These are phyloP conservation scores for Lachancea cidri DNA, from an alignment of 805 yeast genomes.

Conservation along the genomic window DNA sequence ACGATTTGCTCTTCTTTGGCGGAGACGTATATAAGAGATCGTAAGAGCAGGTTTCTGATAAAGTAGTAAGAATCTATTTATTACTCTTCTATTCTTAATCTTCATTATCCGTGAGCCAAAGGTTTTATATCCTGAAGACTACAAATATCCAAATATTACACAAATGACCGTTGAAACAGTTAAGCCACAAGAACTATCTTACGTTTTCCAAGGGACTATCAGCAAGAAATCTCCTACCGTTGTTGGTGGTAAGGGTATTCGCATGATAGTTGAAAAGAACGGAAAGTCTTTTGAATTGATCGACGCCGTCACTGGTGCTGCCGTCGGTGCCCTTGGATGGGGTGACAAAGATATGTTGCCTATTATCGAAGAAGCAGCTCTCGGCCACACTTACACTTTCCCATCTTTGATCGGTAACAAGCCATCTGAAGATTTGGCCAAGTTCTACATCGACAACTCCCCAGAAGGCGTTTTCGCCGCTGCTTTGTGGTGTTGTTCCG, in stretches of 20 bases:
- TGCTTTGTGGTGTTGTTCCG: slow-evolving; percentile 51
- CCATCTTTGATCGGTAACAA: slow-evolving; percentile 32
- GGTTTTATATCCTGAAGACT: no score
- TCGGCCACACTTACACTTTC: slow-evolving; percentile 36
- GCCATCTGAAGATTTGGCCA: slow-evolving; percentile 40
- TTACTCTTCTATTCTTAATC: no score
- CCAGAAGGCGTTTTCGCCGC: slow-evolving; percentile 37
- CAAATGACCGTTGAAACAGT: slow-evolving; percentile 7
- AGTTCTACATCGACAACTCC: slow-evolving; percentile 37
- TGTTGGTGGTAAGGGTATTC: slow-evolving; percentile 40
- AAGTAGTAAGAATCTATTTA: not conserved
- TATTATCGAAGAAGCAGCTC: slow-evolving; percentile 37
- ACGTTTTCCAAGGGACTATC: slow-evolving; percentile 42
- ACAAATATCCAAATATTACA: not conserved
- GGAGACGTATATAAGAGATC: not conserved
- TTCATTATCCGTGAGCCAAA: no score
- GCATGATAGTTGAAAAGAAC: slow-evolving; percentile 38
- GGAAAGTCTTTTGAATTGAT: slow-evolving; percentile 35
- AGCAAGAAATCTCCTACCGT: slow-evolving; percentile 36
- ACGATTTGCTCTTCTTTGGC: not conserved
- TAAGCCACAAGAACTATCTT: slow-evolving; percentile 21
- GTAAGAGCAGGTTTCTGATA: no score
- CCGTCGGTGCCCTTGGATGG: slow-evolving; percentile 47
- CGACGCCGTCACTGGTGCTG: slow-evolving; percentile 49
- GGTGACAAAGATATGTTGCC: slow-evolving; percentile 33